phyloP scores from a whole-genome alignment of 1,284 basidiomycete species.

The Pseudozyma thailandica region DNA sequence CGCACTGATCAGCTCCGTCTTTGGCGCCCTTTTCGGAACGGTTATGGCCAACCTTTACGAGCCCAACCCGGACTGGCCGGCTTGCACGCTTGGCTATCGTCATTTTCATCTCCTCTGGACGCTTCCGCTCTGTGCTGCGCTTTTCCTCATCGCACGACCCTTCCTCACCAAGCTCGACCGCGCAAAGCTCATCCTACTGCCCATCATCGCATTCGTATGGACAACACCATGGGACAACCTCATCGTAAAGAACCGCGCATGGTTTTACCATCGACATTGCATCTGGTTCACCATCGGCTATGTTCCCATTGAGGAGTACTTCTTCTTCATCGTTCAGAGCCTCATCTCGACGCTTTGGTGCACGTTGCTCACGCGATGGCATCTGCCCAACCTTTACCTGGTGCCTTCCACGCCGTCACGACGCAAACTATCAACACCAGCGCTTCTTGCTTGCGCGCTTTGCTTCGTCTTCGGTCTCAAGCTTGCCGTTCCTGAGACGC shows the following conservation, averaged over 20 bases:
- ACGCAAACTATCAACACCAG: constrained; percentile 4
- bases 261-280: constrained; percentile 58
- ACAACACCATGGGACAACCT: constrained; percentile 63
- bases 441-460: constrained; percentile 6
- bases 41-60: constrained; percentile 17
- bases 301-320: constrained; percentile 63
- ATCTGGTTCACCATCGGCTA: constrained; percentile 59
- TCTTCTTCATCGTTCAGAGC: constrained; percentile 63
- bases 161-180: constrained; percentile 57
- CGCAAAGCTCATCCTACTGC: constrained; percentile 56
- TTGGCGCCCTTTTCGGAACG: not conserved
- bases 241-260: constrained; percentile 57
- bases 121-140: constrained; percentile 47
- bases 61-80: constrained; percentile 31
- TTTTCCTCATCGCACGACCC: constrained; percentile 46
- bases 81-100: constrained; percentile 56
- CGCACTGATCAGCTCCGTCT: not conserved
- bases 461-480: constrained; percentile 25
- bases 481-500: constrained; percentile 22
- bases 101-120: constrained; percentile 59
- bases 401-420: constrained; percentile 7
- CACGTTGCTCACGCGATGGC: constrained; percentile 57
- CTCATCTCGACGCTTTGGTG: constrained; percentile 59
- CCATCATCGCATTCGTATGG: constrained; percentile 61
- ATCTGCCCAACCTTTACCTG: constrained; percentile 45